Evolutionary conservation across 179 eudicot genomes (phyloP).

Genomic region (Actinidia chinensis): DNA sequence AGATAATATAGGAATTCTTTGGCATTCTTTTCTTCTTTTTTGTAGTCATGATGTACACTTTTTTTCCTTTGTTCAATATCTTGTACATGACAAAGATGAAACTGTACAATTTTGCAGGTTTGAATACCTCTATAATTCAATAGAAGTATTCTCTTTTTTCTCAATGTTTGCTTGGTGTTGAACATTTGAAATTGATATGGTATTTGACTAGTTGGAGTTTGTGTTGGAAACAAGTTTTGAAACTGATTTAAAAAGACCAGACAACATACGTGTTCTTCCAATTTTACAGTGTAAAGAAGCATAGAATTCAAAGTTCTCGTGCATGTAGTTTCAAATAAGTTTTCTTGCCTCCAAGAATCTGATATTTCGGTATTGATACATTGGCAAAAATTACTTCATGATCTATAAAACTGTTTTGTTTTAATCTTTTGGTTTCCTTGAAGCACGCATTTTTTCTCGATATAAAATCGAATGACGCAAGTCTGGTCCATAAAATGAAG

Average conservation of each 20-base stretch:
- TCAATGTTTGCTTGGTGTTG: neutral
- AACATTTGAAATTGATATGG: conserved; percentile 1
- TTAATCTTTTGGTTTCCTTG: neutral
- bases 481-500: too few relatives aligned
- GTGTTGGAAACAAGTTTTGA: neutral
- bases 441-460: too few relatives aligned
- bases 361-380: neutral
- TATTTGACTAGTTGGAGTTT: neutral
- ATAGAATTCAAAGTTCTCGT: neutral
- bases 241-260: neutral
- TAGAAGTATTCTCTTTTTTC: conserved; percentile 1
- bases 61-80: conserved; percentile 3
- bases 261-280: neutral
- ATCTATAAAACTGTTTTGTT: neutral
- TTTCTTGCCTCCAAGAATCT: neutral
- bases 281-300: neutral
- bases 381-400: neutral
- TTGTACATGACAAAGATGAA: conserved; percentile 12
- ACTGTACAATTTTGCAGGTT: conserved; percentile 23
- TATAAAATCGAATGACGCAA: too few relatives aligned
- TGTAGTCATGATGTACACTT: neutral
- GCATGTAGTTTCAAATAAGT: neutral
- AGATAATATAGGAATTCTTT: conserved; percentile 27
- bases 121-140: conserved; percentile 5
- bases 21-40: neutral